Percentiles rank a stretch among this genome's conserved stretches.
Evolutionary conservation across 2,329 filamentous ascomycete species (phyloP).

Genomic region (Pseudocercospora crystallina): DNA sequence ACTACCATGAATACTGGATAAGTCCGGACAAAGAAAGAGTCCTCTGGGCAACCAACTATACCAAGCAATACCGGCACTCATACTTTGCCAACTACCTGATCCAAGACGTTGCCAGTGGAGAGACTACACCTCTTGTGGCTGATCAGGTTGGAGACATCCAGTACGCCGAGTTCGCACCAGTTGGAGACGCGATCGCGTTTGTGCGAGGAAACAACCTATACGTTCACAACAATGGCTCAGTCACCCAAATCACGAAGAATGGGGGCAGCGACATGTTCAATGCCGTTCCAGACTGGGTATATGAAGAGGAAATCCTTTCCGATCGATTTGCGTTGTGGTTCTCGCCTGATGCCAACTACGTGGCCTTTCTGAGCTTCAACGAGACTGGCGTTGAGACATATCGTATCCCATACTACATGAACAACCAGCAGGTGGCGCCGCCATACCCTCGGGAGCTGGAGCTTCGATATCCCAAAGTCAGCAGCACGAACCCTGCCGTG

Average conservation of each 20-base stretch:
- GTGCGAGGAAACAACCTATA: constrained; percentile 67
- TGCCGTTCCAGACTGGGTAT: constrained; percentile 65
- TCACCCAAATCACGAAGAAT: constrained; percentile 59
- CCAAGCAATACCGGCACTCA: constrained; percentile 67
- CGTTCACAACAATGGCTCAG: constrained; percentile 54
- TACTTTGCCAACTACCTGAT: constrained; percentile 68
- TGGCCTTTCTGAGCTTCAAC: constrained; percentile 59
- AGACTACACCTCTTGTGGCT: constrained; percentile 55
- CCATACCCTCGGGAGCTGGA: constrained; percentile 63
- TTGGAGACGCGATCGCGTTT: constrained; percentile 62
- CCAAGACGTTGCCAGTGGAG: constrained; percentile 59
- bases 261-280: constrained; percentile 64
- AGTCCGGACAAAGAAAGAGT: constrained; percentile 60
- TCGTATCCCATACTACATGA: constrained; percentile 67
- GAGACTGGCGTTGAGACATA: constrained; percentile 68
- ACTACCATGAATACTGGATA: constrained; percentile 61
- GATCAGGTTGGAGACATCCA: constrained; percentile 66
- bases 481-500: constrained; percentile 65
- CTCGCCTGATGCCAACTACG: constrained; percentile 55
- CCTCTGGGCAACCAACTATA: constrained; percentile 64
- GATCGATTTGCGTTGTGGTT: constrained; percentile 56
- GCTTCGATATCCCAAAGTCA: constrained; percentile 68
- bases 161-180: constrained; percentile 63
- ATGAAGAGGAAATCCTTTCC: constrained; percentile 60
- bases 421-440: constrained; percentile 56